Conservation (phyloP, 805 yeast genomes). For the Komagataella populi region DNA sequence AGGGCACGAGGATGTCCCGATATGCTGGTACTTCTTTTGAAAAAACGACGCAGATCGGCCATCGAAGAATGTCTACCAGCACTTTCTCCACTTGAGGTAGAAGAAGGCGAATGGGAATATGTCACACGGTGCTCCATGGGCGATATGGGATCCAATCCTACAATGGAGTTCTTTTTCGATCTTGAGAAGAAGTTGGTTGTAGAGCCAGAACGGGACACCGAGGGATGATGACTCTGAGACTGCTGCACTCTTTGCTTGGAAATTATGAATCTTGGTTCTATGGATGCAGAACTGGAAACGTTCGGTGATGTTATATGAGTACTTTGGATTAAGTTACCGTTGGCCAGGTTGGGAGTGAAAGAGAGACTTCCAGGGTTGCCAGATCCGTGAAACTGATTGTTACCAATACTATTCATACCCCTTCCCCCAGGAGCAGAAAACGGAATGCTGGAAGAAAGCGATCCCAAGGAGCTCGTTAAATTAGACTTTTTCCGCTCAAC, state of each 20-base stretch:
- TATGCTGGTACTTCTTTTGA: conserved; percentile 21
- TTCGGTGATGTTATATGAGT: conserved; percentile 62
- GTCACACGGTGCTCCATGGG: conserved; percentile 17
- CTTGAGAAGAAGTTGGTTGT: conserved; percentile 35
- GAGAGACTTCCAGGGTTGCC: conserved; percentile 1
- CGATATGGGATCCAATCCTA: conserved; percentile 9
- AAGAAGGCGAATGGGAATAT: conserved; percentile 3
- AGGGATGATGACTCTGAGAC: conserved; percentile 18
- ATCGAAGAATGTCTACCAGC: conserved; percentile 56
- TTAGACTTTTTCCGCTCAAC: not conserved
- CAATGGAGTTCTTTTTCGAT: conserved; percentile 25
- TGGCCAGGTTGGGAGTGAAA: conserved; percentile 30
- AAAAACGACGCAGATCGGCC: conserved; percentile 66
- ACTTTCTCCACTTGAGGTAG: conserved; percentile 3
- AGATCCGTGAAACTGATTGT: not conserved
- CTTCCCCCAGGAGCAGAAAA: conserved; percentile 62
- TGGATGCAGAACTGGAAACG: conserved; percentile 37
- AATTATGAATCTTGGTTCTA: conserved; percentile 80
- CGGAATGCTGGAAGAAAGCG: conserved; percentile 49
- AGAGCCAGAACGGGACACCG: conserved; percentile 8
- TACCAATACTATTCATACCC: conserved; percentile 4
- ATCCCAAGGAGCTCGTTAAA: conserved; percentile 19
- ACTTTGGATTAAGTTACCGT: conserved; percentile 46
- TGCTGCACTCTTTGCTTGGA: conserved; percentile 62
- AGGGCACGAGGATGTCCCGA: not conserved